Percentiles rank a stretch among this genome's conserved stretches.
phyloP scores from a whole-genome alignment of 805 yeast species.

The Blastobotrys americana region DNA sequence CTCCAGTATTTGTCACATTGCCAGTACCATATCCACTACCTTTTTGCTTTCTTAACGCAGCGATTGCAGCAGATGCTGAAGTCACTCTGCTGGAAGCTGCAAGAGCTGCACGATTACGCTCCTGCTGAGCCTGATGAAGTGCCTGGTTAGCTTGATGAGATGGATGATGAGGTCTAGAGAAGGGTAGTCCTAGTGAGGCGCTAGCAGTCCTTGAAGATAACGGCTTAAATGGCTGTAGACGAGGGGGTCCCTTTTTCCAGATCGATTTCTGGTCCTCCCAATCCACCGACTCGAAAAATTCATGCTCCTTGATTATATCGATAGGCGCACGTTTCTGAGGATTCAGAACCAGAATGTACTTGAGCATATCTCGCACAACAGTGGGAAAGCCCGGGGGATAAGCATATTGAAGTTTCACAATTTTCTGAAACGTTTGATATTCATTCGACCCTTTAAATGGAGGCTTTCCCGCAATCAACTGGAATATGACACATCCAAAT shows the following conservation, averaged over 20 bases:
- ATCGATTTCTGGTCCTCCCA: slow-evolving; percentile 65
- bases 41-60: not conserved
- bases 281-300: slow-evolving; percentile 60
- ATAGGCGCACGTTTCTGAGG: slow-evolving; percentile 61
- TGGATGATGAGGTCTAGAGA: slow-evolving; percentile 9
- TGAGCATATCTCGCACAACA: slow-evolving; percentile 56
- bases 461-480: slow-evolving; percentile 74
- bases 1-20: too few species aligned
- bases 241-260: slow-evolving; percentile 67
- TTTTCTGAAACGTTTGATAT: slow-evolving; percentile 80
- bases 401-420: slow-evolving; percentile 65
- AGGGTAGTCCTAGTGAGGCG: slow-evolving; percentile 5
- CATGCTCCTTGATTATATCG: slow-evolving; percentile 52
- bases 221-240: slow-evolving; percentile 55
- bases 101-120: not conserved
- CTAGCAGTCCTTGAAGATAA: not conserved
- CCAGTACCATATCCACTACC: not conserved
- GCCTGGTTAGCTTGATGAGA: slow-evolving; percentile 2
- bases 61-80: not conserved
- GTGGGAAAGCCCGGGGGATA: slow-evolving; percentile 65
- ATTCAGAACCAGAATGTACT: slow-evolving; percentile 58
- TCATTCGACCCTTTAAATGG: slow-evolving; percentile 87
- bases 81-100: slow-evolving; percentile 1
- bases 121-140: slow-evolving; percentile 1
- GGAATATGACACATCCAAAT: slow-evolving; percentile 79